Evolutionary conservation across 164 flowering plant genomes (phyloP).

Genomic region (Vitis amurensis): DNA sequence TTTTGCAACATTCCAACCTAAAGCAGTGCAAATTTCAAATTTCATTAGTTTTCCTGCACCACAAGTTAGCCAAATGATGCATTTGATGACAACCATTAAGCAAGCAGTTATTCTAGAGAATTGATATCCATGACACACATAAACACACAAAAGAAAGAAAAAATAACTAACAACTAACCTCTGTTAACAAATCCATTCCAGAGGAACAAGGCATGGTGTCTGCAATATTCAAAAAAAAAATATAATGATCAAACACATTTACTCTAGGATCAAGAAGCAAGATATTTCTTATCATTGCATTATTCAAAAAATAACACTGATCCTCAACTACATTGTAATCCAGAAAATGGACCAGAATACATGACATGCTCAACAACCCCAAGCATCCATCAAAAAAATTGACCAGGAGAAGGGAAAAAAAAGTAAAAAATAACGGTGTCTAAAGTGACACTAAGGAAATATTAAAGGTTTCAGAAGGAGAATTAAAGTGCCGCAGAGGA

Average conservation of each 20-base stretch:
- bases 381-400: too few relatives aligned
- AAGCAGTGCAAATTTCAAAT: neutral
- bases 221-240: constrained; percentile 12
- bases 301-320: too few relatives aligned
- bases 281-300: too few relatives aligned
- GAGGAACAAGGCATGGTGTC: constrained; percentile 37
- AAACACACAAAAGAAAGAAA: neutral
- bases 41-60: neutral
- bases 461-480: neutral
- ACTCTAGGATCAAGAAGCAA: too few relatives aligned
- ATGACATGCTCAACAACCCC: too few relatives aligned
- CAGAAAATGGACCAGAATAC: too few relatives aligned
- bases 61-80: neutral
- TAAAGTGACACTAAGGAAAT: neutral
- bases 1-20: neutral
- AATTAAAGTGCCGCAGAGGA: neutral
- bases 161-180: constrained; percentile 15
- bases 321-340: too few relatives aligned
- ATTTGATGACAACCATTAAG: neutral
- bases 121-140: too few relatives aligned
- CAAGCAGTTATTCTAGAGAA: neutral
- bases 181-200: constrained; percentile 16
- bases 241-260: constrained; percentile 1
- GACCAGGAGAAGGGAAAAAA: neutral
- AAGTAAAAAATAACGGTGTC: neutral